These are phyloP conservation scores for Jacaranda copaia DNA, from an alignment of 257 asterid species.

Conservation along the genomic window DNA sequence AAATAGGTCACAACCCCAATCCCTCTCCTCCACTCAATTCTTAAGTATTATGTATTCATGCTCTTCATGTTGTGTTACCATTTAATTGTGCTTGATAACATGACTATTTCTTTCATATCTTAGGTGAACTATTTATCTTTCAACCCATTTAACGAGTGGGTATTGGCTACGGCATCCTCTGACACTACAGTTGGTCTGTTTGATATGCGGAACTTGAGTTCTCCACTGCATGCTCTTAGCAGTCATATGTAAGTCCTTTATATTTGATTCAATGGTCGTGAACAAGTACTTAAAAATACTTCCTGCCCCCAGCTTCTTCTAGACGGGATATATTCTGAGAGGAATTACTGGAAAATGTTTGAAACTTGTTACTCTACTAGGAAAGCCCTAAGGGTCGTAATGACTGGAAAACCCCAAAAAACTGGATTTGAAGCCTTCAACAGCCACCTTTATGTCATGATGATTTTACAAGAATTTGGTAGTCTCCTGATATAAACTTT, in stretches of 20 bases:
- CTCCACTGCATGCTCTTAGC: conserved; percentile 80
- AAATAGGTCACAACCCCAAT: not conserved
- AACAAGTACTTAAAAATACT: not conserved
- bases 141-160: conserved; percentile 92
- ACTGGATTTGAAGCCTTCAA: not conserved
- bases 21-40: not conserved
- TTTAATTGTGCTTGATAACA: conserved; percentile 14
- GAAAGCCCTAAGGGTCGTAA: not conserved
- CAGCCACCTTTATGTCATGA: conserved; percentile 2
- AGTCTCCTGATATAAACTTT: not conserved
- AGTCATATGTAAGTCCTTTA: conserved; percentile 72
- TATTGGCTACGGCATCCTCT: conserved; percentile 95
- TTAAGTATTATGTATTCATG: conserved; percentile 22
- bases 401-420: not conserved
- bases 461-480: not conserved
- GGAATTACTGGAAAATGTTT: not conserved
- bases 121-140: conserved; percentile 93
- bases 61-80: conserved; percentile 11
- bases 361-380: not conserved
- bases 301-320: not conserved
- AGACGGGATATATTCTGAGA: not conserved
- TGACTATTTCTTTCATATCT: conserved; percentile 33
- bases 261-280: conserved; percentile 6
- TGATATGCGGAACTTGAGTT: conserved; percentile 80
- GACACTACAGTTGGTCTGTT: conserved; percentile 91